Conservation (phyloP, 306 rosid species). For the Biancaea sappan region DNA sequence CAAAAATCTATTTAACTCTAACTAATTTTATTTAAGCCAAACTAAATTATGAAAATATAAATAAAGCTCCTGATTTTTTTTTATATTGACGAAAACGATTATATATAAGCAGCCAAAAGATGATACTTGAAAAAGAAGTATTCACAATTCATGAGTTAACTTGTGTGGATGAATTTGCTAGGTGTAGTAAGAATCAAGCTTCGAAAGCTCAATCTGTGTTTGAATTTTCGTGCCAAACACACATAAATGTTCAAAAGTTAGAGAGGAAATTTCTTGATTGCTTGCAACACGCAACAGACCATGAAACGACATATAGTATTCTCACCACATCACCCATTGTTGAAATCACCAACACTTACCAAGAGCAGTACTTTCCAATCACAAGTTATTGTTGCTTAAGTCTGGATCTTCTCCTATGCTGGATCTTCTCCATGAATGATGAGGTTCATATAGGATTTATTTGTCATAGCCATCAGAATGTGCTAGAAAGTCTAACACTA, state of each 20-base stretch:
- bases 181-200: not conserved
- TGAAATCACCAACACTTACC: not conserved
- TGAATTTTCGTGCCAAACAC: not conserved
- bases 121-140: not conserved
- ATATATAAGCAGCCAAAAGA: too few relatives aligned
- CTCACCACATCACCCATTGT: not conserved
- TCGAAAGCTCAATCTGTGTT: not conserved
- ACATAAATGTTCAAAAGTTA: not conserved
- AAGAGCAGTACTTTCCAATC: not conserved
- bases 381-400: not conserved
- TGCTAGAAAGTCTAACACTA: too few relatives aligned
- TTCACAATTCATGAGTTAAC: not conserved
- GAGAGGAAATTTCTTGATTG: conserved; percentile 7
- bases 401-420: too few relatives aligned
- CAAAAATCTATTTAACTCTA: too few relatives aligned
- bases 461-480: too few relatives aligned
- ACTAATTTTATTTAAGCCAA: too few relatives aligned
- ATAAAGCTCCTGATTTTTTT: too few relatives aligned
- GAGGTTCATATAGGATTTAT: too few relatives aligned
- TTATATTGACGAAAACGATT: too few relatives aligned
- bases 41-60: too few relatives aligned
- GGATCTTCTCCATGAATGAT: too few relatives aligned
- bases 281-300: not conserved
- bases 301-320: not conserved
- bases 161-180: too few relatives aligned